Base-by-base conservation (phyloP, 352 stramenopile genomes). In the Globisporangium paroecandrum region DNA sequence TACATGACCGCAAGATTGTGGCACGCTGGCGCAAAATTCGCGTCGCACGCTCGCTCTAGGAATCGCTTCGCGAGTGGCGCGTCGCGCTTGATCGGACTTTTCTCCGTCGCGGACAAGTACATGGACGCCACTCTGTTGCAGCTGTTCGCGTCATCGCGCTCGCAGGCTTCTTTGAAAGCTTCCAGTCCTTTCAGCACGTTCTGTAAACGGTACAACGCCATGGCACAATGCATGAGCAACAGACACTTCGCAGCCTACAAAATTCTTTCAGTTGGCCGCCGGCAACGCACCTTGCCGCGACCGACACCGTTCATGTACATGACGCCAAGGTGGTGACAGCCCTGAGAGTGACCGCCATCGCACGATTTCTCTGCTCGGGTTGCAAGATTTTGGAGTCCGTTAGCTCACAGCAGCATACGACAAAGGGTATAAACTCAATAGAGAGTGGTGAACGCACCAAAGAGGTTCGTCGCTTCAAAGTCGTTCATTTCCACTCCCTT, bases 1-100 rank as follows among this genome's bases (percentile, higher is more conserved):
- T 85, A 95, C 87, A 95, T 93, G 43, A 96, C 89, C 4, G 89
- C 89, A 41, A 96, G 70, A 62, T 96, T 96, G 72, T 96, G 87
- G 73, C 89, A 96, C 43, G 89, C 89, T 58, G 89, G 89, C 15
- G 87, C 89, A 65, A 93, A 94, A 69, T 94, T 95, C 66, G 84
- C 81, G 53, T 93, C 85, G 58, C 89, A 96, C 15, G 89, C 87
- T 27, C 77, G 77, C 66, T 90, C 79, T 8, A 95, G 64, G 62
- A 88, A 95, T 24, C 58, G 72, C 47, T 94, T 93, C 13, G 89
- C 89, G 61, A 77, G 66, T 34, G 74, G 67, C 18, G 75, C 74
- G 64, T 95, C 70, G 41, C 84, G 85, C 53, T 73, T 69, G 49
- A 90, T 79, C 0, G 76, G 67, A 51, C 77, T 85, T 4, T 55